These are phyloP conservation scores for Pichia sp. DNA, from an alignment of 1,139 yeast species.

Conservation along the genomic window DNA sequence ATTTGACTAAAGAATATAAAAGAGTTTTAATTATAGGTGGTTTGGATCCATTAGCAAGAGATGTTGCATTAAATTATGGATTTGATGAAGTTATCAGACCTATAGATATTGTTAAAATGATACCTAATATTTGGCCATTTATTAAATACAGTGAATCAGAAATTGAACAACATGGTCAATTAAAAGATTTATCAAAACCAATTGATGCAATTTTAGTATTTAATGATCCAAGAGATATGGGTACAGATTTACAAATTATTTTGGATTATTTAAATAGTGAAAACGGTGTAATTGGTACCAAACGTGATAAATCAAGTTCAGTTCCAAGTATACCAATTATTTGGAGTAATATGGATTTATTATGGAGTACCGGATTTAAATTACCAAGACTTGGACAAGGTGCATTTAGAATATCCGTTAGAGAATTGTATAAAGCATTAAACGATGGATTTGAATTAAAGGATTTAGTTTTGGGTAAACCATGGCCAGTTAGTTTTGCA, in stretches of 20 bases:
- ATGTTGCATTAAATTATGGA: slow-evolving; percentile 74
- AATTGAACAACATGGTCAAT: slow-evolving; percentile 2
- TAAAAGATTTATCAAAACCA: slow-evolving; percentile 28
- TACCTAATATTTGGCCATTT: slow-evolving; percentile 68
- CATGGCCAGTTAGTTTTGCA: slow-evolving; percentile 70
- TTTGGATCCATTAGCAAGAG: slow-evolving; percentile 57
- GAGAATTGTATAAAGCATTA: slow-evolving; percentile 57
- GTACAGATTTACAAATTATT: slow-evolving; percentile 75
- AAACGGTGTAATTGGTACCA: slow-evolving; percentile 61
- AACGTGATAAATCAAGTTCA: slow-evolving; percentile 49
- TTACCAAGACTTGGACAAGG: slow-evolving; percentile 92
- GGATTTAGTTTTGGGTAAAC: slow-evolving; percentile 77
- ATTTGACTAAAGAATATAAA: slow-evolving; percentile 45
- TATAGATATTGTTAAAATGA: slow-evolving; percentile 56
- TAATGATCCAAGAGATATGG: slow-evolving; percentile 90
- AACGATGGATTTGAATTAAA: slow-evolving; percentile 41
- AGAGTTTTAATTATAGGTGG: slow-evolving; percentile 88
- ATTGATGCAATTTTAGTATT: slow-evolving; percentile 81
- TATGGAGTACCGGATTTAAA: slow-evolving; percentile 83
- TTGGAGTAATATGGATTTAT: slow-evolving; percentile 79
- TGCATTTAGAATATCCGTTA: slow-evolving; percentile 64
- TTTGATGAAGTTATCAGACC: slow-evolving; percentile 74
- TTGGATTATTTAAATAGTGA: slow-evolving; percentile 64
- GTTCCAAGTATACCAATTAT: slow-evolving; percentile 82
- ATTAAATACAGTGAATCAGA: slow-evolving; percentile 39